phyloP scores from a whole-genome alignment of 2,329 filamentous ascomycete genomes.

The Reticulascus tulasneorum region DNA sequence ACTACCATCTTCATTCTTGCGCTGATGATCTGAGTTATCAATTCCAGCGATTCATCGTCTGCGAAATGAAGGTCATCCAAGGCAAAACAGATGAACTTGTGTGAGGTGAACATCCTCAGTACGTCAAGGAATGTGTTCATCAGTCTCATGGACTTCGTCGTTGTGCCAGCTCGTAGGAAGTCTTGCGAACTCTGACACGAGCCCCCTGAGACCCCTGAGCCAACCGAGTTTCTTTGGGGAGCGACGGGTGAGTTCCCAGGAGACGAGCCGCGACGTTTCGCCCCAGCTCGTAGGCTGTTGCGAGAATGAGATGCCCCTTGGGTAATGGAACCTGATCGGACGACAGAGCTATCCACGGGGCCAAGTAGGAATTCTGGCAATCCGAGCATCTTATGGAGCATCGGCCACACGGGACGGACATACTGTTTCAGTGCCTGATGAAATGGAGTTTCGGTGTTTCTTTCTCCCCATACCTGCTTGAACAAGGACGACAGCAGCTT shows the following conservation, averaged over 20 bases:
- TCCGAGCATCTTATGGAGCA: slow-evolving; percentile 57
- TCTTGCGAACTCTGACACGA: slow-evolving; percentile 54
- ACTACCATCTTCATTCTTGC: slow-evolving; percentile 78
- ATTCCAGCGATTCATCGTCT: slow-evolving; percentile 79
- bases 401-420: slow-evolving; percentile 60
- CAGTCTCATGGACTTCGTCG: slow-evolving; percentile 66
- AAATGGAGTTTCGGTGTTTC: slow-evolving; percentile 61
- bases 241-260: slow-evolving; percentile 41
- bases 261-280: slow-evolving; percentile 46
- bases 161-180: slow-evolving; percentile 53
- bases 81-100: slow-evolving; percentile 85
- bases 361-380: slow-evolving; percentile 68
- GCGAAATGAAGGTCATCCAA: slow-evolving; percentile 89
- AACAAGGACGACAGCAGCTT: slow-evolving; percentile 64
- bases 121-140: slow-evolving; percentile 89
- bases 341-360: slow-evolving; percentile 33
- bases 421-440: slow-evolving; percentile 60
- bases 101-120: slow-evolving; percentile 71
- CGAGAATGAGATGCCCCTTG: slow-evolving; percentile 26
- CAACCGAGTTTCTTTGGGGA: too few species aligned
- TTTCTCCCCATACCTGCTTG: slow-evolving; percentile 64
- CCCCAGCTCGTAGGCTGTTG: slow-evolving; percentile 23
- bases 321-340: slow-evolving; percentile 33
- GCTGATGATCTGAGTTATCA: slow-evolving; percentile 75
- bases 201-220: too few species aligned